Conservation (phyloP, 2,329 filamentous ascomycete genomes). For the Cyphellophora attinorum region DNA sequence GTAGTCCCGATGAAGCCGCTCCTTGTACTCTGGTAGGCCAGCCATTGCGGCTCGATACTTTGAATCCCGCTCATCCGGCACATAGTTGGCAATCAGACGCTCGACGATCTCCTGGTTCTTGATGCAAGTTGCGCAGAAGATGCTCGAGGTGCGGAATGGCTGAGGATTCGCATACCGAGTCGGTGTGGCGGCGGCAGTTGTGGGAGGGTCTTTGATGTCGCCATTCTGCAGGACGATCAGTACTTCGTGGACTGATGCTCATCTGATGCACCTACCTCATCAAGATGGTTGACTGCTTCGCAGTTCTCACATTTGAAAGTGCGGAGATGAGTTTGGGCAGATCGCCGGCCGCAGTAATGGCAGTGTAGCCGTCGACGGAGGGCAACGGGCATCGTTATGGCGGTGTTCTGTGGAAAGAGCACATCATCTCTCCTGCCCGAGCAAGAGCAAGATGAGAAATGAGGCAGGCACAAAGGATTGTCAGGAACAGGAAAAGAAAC, state of each 20-base stretch:
- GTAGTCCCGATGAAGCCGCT: constrained; percentile 68
- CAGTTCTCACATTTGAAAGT: constrained; percentile 69
- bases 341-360: constrained; percentile 66
- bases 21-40: constrained; percentile 60
- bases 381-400: constrained; percentile 28
- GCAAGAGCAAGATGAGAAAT: no score
- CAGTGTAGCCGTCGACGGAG: constrained; percentile 50
- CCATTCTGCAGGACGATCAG: constrained; percentile 54
- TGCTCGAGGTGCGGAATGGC: constrained; percentile 26
- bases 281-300: constrained; percentile 80
- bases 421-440: no score
- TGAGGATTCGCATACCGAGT: constrained; percentile 7
- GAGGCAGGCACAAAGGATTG: no score
- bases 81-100: constrained; percentile 67
- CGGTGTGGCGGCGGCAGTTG: constrained; percentile 36
- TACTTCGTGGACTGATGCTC: constrained; percentile 8
- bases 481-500: no score
- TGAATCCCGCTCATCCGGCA: constrained; percentile 56
- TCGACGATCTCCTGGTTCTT: constrained; percentile 83
- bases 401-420: no score
- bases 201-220: constrained; percentile 77
- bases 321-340: constrained; percentile 36
- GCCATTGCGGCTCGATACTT: constrained; percentile 60
- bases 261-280: constrained; percentile 53
- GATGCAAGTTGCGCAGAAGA: constrained; percentile 68